Base-by-base conservation (phyloP, 441 rosid genomes). In the Breynia disticha region DNA sequence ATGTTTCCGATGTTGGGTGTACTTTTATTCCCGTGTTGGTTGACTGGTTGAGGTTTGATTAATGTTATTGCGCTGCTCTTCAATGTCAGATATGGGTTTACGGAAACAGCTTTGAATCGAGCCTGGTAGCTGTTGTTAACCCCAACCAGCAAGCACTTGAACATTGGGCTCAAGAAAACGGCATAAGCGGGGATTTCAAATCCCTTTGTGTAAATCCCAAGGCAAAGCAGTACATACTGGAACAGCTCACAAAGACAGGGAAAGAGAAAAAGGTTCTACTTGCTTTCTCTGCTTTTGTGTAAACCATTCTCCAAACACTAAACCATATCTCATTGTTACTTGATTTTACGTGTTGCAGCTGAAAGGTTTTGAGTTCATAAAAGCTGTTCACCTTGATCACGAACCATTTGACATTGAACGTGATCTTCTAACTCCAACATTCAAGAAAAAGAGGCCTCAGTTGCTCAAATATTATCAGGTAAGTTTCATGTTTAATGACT, bases 401-500 rank as follows among this genome's bases (percentile, higher is more conserved):
- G 82, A 69, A 44, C 78, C 95, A 55, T 93, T 89, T 19, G 90
- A 93, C 68, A 81, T 89, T 47, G 96, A 89, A 18, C 86, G 86
- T 3, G 90, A 89, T 56, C 90, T 89, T 55, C 86, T 93, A 35
- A 89, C 99, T 35, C 99, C 97, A 13, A 93, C 97, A 1, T 93
- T 71, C 46, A 93, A 93, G 79, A 93, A 83, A 79, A 93, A 89
- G 80, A 79, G 99, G 68, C 96, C 96, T 41, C 99, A 93, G 42
- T 68, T 86, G 70, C 89, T 79, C 59, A 85, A 83, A 72, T 69
- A 78, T 70, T 93, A 86, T 65, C 87, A 84, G 96, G 97, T 39
- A 39, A 6, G 15, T 39, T 39, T 39, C n/a, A 13, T 39, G 43
- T 39, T 39, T 14, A 39, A 39, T 13, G 43, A 39, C n/a, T 14